phyloP scores from a whole-genome alignment of 1,284 basidiomycete species.

The Cutaneotrichosporon sp. region DNA sequence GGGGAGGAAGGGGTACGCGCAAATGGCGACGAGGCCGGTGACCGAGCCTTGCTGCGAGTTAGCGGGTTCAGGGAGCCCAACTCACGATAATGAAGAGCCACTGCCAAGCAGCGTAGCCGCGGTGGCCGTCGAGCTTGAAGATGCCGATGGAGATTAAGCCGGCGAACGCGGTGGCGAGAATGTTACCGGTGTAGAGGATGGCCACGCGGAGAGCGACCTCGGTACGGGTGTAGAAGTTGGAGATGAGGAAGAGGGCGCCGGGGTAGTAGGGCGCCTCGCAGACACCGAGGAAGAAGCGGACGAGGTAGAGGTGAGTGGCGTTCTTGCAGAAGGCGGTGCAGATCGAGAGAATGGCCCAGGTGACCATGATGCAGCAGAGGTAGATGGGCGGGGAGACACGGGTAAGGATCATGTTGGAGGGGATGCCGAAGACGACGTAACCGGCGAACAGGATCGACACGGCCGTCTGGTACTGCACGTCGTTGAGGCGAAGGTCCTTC shows the following conservation, averaged over 20 bases:
- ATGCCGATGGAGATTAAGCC: constrained; percentile 30
- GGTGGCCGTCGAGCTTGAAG: constrained; percentile 21
- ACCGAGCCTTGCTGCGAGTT: constrained; percentile 20
- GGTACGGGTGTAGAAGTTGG: constrained; percentile 46
- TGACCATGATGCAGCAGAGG: constrained; percentile 37
- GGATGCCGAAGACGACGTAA: constrained; percentile 45
- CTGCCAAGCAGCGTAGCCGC: constrained; percentile 28
- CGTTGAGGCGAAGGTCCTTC: constrained; percentile 38
- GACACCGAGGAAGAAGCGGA: constrained; percentile 50
- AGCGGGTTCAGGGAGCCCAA: too few species aligned
- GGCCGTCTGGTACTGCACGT: constrained; percentile 37
- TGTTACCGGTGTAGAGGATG: constrained; percentile 39
- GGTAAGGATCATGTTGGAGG: constrained; percentile 45
- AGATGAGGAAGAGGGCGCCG: constrained; percentile 47
- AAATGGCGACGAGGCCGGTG: constrained; percentile 19
- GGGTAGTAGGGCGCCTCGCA: constrained; percentile 40
- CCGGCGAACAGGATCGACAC: constrained; percentile 51
- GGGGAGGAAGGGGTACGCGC: constrained; percentile 21
- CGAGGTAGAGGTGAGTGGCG: constrained; percentile 33
- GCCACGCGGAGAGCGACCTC: constrained; percentile 48
- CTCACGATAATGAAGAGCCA: constrained; percentile 32
- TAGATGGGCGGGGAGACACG: constrained; percentile 38
- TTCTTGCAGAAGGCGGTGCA: constrained; percentile 31
- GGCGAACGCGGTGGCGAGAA: constrained; percentile 29
- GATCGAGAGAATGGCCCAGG: constrained; percentile 28